These are phyloP conservation scores for Heimioporus retisporus DNA, from an alignment of 1,284 basidiomycete species.

Conservation along the genomic window DNA sequence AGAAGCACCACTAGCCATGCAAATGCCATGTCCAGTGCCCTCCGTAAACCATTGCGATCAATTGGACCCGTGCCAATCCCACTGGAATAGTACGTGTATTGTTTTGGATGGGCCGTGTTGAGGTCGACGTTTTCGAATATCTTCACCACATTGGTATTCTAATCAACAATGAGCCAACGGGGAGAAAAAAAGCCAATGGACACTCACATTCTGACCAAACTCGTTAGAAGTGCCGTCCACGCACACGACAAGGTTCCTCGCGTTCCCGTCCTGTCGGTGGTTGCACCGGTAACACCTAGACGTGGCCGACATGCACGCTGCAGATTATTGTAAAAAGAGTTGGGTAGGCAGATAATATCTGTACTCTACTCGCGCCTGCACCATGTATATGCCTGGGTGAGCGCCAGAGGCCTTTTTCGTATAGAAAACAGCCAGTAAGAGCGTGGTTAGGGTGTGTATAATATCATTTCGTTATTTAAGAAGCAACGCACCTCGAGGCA, in stretches of 20 bases:
- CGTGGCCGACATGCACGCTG: too few relatives aligned
- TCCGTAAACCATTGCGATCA: slow-evolving; percentile 16
- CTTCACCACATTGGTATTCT: slow-evolving; percentile 50
- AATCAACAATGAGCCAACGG: slow-evolving; percentile 14
- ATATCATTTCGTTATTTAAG: too few relatives aligned
- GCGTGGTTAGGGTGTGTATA: too few relatives aligned
- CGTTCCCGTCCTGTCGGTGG: slow-evolving; percentile 2
- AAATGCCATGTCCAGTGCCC: background rate
- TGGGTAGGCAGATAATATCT: too few relatives aligned
- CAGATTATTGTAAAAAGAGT: too few relatives aligned
- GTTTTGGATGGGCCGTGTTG: slow-evolving; percentile 19
- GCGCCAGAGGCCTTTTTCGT: too few relatives aligned
- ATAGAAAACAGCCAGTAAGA: too few relatives aligned
- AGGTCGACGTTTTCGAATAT: slow-evolving; percentile 37
- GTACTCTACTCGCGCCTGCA: too few relatives aligned
- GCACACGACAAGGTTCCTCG: slow-evolving; percentile 38
- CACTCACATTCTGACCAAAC: slow-evolving; percentile 34
- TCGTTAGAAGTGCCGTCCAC: slow-evolving; percentile 39
- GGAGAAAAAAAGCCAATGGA: background rate
- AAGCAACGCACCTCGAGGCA: too few relatives aligned
- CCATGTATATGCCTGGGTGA: too few relatives aligned
- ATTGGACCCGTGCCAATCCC: slow-evolving; percentile 46
- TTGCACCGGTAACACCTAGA: slow-evolving; percentile 16
- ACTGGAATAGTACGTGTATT: slow-evolving; percentile 35
- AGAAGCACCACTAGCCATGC: too few relatives aligned